A percentile compares a stretch with the other conserved stretches of the same genome.
Evolutionary conservation across 495 filamentous ascomycete genomes (phyloP).

Genomic region (Oleoguttula mirabilis): DNA sequence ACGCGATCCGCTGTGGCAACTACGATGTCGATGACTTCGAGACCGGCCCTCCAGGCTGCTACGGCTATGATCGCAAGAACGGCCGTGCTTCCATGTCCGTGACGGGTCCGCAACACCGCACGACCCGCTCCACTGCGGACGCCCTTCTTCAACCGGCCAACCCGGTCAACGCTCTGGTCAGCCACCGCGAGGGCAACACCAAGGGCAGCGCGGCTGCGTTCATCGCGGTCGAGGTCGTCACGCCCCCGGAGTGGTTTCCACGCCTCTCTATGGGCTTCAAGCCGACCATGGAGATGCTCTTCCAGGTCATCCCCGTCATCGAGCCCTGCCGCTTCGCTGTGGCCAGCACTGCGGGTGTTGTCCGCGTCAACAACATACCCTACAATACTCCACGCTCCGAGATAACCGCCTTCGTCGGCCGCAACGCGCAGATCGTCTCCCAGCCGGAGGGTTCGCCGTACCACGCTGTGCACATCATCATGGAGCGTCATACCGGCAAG

Average conservation of each 20-base stretch:
- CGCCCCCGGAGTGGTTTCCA: constrained; percentile 2
- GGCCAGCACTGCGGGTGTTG: constrained; percentile 26
- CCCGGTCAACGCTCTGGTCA: too few relatives aligned
- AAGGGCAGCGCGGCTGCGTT: constrained; percentile 12
- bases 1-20: too few relatives aligned
- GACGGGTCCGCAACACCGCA: too few relatives aligned
- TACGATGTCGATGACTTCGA: too few relatives aligned
- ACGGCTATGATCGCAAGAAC: too few relatives aligned
- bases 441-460: constrained; percentile 39
- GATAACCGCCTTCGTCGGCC: constrained; percentile 56
- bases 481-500: constrained; percentile 68
- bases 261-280: neutral
- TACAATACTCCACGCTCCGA: constrained; percentile 55
- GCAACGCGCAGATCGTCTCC: constrained; percentile 44
- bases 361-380: constrained; percentile 43
- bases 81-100: too few relatives aligned
- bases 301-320: constrained; percentile 18
- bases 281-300: constrained; percentile 13
- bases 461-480: constrained; percentile 61
- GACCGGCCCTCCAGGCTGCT: too few relatives aligned
- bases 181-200: constrained; percentile 1
- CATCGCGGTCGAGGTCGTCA: neutral
- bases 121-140: too few relatives aligned
- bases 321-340: constrained; percentile 16
- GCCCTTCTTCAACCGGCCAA: too few relatives aligned